phyloP scores from a whole-genome alignment of 179 eudicot genomes.

The Carnegiea gigantea region DNA sequence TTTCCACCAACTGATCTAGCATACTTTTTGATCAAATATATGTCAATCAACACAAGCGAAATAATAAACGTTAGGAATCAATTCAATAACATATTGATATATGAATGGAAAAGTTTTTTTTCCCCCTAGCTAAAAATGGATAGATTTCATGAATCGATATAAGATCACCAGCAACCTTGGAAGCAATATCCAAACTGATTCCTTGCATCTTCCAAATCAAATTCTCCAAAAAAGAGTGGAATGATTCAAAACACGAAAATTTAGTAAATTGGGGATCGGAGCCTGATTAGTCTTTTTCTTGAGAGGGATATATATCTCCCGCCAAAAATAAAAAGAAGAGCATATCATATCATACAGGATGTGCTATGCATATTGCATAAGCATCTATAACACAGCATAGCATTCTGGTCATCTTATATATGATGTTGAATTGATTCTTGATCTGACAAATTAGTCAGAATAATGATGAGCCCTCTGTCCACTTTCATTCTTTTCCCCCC shows the following conservation, averaged over 20 bases:
- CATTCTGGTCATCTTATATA: slow-evolving; percentile 1
- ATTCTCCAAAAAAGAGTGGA: slow-evolving; percentile 19
- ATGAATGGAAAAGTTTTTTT: too few species aligned
- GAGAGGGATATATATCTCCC: slow-evolving; percentile 36
- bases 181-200: not conserved
- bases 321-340: slow-evolving; percentile 24
- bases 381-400: not conserved
- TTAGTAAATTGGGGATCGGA: slow-evolving; percentile 2
- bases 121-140: not conserved
- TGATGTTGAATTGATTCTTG: slow-evolving; percentile 15
- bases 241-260: slow-evolving; percentile 24
- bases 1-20: too few species aligned
- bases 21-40: too few species aligned
- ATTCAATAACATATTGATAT: too few species aligned
- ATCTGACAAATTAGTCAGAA: slow-evolving; percentile 9
- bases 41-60: too few species aligned
- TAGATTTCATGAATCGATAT: too few species aligned
- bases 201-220: slow-evolving; percentile 18
- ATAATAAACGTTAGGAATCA: too few species aligned
- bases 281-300: slow-evolving; percentile 30
- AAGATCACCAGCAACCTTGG: not conserved
- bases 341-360: too few species aligned
- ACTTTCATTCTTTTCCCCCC: not conserved
- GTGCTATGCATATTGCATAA: not conserved
- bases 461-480: slow-evolving; percentile 6